Evolutionary conservation across 805 yeast genomes (phyloP).

Genomic region (Cyberlindnera samutprakarnensis): DNA sequence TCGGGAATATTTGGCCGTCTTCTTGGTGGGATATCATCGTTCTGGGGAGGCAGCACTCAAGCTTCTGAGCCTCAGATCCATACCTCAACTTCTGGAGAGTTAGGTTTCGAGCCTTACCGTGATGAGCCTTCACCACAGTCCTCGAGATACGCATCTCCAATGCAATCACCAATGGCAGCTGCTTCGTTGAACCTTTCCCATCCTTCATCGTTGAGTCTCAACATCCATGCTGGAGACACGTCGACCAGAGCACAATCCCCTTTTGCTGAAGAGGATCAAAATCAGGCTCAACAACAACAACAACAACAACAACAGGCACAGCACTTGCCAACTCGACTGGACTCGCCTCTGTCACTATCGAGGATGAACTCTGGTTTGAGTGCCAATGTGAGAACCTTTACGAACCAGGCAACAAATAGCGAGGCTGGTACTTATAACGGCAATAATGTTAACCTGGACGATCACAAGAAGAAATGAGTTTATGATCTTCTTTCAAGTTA

Average conservation of each 20-base stretch:
- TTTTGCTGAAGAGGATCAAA: too few species aligned
- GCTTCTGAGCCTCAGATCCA: not conserved
- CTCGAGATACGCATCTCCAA: conserved; percentile 23
- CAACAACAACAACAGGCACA: not conserved
- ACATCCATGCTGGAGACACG: conserved; percentile 11
- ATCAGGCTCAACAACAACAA: conserved; percentile 10
- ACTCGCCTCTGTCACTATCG: conserved; percentile 9
- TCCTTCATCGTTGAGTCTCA: conserved; percentile 19
- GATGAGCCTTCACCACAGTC: conserved; percentile 13
- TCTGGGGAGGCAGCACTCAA: too few species aligned
- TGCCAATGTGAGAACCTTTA: conserved; percentile 23
- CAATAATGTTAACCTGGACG: conserved; percentile 45
- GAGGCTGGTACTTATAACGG: conserved; percentile 50
- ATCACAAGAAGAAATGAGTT: conserved; percentile 28
- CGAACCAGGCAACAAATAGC: conserved; percentile 21
- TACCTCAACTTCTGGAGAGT: not conserved
- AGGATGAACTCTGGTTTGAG: conserved; percentile 8
- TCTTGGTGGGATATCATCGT: conserved; percentile 21
- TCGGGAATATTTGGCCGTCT: conserved; percentile 26
- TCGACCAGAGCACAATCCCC: too few species aligned
- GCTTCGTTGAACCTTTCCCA: conserved; percentile 9
- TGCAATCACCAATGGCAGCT: conserved; percentile 15
- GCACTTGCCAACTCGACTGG: too few species aligned
- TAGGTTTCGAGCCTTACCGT: conserved; percentile 5
- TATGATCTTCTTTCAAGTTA: too few species aligned